These are phyloP conservation scores for Testicularia cyperi DNA, from an alignment of 1,284 basidiomycete species.

Conservation along the genomic window DNA sequence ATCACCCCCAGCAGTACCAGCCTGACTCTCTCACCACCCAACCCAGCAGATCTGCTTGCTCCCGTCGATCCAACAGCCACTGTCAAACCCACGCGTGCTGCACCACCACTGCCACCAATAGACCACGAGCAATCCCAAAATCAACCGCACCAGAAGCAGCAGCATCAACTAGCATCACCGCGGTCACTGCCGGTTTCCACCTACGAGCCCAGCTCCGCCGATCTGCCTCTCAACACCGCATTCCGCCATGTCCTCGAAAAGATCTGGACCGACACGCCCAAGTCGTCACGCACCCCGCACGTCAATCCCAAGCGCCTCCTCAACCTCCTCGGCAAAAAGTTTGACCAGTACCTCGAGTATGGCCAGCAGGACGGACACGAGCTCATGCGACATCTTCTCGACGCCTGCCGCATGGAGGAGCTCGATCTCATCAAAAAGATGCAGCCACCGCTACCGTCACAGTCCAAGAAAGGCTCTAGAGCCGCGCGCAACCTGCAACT, in stretches of 20 bases:
- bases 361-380: constrained; percentile 91
- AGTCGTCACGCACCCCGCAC: constrained; percentile 17
- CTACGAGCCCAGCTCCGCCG: constrained; percentile 25
- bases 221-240: constrained; percentile 45
- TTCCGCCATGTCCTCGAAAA: constrained; percentile 48
- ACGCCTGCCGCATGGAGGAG: constrained; percentile 94
- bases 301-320: constrained; percentile 65
- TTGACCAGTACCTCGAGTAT: constrained; percentile 84
- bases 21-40: constrained; percentile 13
- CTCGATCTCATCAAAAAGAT: constrained; percentile 80
- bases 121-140: no score
- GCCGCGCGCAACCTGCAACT: no score
- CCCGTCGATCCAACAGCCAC: constrained; percentile 20
- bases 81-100: constrained; percentile 21
- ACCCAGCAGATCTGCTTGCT: no score
- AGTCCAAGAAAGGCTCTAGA: no score
- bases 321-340: constrained; percentile 74
- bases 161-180: background rate
- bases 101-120: constrained; percentile 5
- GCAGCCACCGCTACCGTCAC: constrained; percentile 64
- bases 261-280: constrained; percentile 37
- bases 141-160: background rate
- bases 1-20: background rate
- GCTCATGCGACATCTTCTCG: constrained; percentile 80
- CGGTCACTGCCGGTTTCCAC: background rate